Percentiles rank a stretch among this genome's conserved stretches.
phyloP scores from a whole-genome alignment of 495 filamentous ascomycete species.

The Xylaria bambusicola region DNA sequence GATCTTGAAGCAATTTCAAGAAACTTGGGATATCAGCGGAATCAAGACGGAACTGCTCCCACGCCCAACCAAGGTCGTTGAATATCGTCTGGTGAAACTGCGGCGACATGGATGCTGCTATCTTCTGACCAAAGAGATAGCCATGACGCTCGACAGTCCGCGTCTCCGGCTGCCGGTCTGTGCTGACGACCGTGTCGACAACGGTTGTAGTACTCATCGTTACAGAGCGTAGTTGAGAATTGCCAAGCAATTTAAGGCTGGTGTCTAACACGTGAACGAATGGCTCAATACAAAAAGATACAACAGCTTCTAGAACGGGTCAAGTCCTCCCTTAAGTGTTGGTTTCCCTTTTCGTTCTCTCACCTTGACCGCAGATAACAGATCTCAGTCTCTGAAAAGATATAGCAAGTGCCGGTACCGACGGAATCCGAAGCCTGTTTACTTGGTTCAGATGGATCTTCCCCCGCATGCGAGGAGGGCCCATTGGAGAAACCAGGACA shows the following conservation, averaged over 20 bases:
- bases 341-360: not conserved
- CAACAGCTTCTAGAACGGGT: too few relatives aligned
- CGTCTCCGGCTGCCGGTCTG: constrained; percentile 22
- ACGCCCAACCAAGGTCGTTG: constrained; percentile 57
- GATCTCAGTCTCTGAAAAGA: not conserved
- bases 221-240: not conserved
- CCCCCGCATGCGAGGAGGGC: constrained; percentile 1
- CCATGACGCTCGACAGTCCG: constrained; percentile 50
- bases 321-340: not conserved
- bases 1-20: constrained; percentile 33
- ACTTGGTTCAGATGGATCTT: not conserved
- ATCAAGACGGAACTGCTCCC: constrained; percentile 61
- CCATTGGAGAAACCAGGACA: not conserved
- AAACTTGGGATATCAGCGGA: constrained; percentile 50
- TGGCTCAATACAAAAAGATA: not conserved
- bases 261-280: too few relatives aligned
- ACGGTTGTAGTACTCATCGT: constrained; percentile 7
- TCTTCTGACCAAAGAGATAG: constrained; percentile 58
- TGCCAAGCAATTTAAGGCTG: too few relatives aligned
- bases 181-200: not conserved
- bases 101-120: constrained; percentile 69
- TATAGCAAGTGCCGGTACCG: not conserved
- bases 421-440: not conserved
- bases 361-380: not conserved
- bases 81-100: constrained; percentile 69